Evolutionary conservation across 2,329 filamentous ascomycete genomes (phyloP).

Genomic region (Geosmithia flava): DNA sequence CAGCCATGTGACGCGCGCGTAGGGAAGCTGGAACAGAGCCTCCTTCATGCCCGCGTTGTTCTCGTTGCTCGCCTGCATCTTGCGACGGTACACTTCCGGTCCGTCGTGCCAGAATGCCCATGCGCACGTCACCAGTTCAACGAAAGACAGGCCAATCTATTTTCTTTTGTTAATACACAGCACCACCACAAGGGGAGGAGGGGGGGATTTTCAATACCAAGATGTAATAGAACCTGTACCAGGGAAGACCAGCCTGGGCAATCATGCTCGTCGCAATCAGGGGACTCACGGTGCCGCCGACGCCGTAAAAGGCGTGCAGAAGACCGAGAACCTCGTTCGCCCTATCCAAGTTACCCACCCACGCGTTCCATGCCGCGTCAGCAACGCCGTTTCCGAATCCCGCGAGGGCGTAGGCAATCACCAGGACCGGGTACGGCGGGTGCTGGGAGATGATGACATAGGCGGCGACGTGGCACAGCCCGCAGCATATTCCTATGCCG

Average conservation of each 20-base stretch:
- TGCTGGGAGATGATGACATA: constrained; percentile 52
- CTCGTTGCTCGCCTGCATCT: background rate
- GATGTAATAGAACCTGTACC: constrained; percentile 66
- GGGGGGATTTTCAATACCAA: too few species aligned
- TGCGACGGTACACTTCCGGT: background rate
- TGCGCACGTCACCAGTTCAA: background rate
- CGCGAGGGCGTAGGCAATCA: constrained; percentile 52
- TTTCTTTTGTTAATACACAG: too few species aligned
- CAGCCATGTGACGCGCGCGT: constrained; percentile 50
- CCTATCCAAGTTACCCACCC: constrained; percentile 52
- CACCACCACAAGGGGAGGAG: too few species aligned
- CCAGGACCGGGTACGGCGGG: constrained; percentile 55
- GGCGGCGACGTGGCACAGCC: constrained; percentile 47
- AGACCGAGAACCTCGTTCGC: constrained; percentile 60
- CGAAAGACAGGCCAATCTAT: background rate
- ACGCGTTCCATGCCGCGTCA: constrained; percentile 43
- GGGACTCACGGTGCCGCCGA: constrained; percentile 57
- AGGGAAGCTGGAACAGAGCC: background rate
- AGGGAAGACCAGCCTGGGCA: constrained; percentile 44
- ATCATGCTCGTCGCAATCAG: constrained; percentile 61
- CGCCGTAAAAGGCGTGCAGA: constrained; percentile 55
- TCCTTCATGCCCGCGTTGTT: background rate
- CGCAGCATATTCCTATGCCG: constrained; percentile 51
- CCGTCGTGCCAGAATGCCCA: background rate
- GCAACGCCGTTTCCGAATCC: constrained; percentile 60